A percentile compares a stretch with the other conserved stretches of the same genome.
phyloP scores from a whole-genome alignment of 2,329 filamentous ascomycete species.

The Elsinoe fawcettii region DNA sequence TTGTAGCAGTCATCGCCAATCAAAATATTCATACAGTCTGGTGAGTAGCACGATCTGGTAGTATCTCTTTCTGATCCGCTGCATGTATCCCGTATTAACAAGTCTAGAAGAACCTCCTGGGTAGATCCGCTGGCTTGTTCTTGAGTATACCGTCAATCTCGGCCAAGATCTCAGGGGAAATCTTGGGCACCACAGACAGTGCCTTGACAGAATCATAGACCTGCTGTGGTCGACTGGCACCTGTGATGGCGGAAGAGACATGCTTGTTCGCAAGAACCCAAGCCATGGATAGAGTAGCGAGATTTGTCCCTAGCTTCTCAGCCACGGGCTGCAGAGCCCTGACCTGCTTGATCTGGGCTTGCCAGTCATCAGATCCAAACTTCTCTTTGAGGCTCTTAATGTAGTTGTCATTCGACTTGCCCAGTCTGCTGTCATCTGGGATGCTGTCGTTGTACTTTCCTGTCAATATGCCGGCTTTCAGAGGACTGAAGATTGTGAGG shows the following conservation, averaged over 20 bases:
- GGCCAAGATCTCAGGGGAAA: constrained; percentile 38
- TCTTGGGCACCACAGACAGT: constrained; percentile 36
- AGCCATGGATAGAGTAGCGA: constrained; percentile 33
- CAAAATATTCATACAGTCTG: no score
- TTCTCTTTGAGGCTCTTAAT: constrained; percentile 50
- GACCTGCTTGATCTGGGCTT: constrained; percentile 40
- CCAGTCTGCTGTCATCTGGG: constrained; percentile 52
- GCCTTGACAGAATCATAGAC: constrained; percentile 36
- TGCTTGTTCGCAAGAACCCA: constrained; percentile 31
- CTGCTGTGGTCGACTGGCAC: constrained; percentile 36
- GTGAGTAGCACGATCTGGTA: no score
- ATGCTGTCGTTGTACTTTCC: constrained; percentile 62
- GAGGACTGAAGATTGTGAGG: constrained; percentile 55
- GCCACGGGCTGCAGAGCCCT: constrained; percentile 48
- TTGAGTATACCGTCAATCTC: constrained; percentile 33
- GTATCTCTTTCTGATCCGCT: no score
- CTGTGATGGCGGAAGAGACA: constrained; percentile 24
- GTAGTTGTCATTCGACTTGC: constrained; percentile 49
- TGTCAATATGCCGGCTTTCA: constrained; percentile 54
- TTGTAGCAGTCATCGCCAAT: no score
- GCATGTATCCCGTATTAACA: no score
- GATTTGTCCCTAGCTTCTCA: constrained; percentile 53
- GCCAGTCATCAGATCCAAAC: constrained; percentile 33
- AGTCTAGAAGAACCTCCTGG: constrained; percentile 17
- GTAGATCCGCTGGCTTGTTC: constrained; percentile 27